Percentiles rank a stretch among this genome's conserved stretches.
phyloP scores from a whole-genome alignment of 2,329 filamentous ascomycete species.

The Colletotrichum falcatum region DNA sequence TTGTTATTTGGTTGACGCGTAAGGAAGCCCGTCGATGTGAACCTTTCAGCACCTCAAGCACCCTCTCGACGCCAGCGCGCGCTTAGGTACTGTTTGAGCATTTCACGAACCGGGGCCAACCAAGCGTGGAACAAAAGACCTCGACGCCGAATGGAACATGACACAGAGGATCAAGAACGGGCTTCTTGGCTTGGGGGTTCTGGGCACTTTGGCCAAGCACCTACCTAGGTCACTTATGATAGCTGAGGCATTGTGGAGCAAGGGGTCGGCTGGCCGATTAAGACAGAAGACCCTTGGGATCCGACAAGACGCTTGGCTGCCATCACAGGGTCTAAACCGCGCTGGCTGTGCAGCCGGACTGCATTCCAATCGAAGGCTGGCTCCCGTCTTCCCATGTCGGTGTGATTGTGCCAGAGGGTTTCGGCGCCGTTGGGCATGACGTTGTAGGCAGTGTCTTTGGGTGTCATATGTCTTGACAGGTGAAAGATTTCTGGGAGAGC shows the following conservation, averaged over 20 bases:
- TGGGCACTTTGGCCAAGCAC: not conserved
- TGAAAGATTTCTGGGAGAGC: slow-evolving; percentile 12
- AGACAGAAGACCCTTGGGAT: slow-evolving; percentile 28
- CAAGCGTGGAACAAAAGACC: not conserved
- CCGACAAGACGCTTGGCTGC: not conserved
- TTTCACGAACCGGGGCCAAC: not conserved
- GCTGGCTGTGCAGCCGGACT: slow-evolving; percentile 3
- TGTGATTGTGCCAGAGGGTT: slow-evolving; percentile 7
- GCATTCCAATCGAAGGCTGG: slow-evolving; percentile 36
- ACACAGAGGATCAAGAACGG: not conserved
- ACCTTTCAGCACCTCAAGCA: not conserved
- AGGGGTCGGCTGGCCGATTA: slow-evolving; percentile 28
- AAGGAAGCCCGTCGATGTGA: not conserved
- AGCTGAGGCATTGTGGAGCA: slow-evolving; percentile 23
- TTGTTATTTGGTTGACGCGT: no score
- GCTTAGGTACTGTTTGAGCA: not conserved
- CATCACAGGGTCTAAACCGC: slow-evolving; percentile 33
- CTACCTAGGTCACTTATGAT: slow-evolving; percentile 4
- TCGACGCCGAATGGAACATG: slow-evolving; percentile 24
- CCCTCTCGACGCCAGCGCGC: not conserved
- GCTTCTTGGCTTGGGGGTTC: slow-evolving; percentile 11
- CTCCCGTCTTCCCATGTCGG: slow-evolving; percentile 15
- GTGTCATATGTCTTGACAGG: slow-evolving; percentile 23
- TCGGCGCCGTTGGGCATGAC: slow-evolving; percentile 31
- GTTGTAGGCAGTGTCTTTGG: slow-evolving; percentile 12